Percentiles rank a stretch among this genome's conserved stretches.
Conservation (phyloP, 73 alveolate genomes). For the Stentor coeruleus region DNA sequence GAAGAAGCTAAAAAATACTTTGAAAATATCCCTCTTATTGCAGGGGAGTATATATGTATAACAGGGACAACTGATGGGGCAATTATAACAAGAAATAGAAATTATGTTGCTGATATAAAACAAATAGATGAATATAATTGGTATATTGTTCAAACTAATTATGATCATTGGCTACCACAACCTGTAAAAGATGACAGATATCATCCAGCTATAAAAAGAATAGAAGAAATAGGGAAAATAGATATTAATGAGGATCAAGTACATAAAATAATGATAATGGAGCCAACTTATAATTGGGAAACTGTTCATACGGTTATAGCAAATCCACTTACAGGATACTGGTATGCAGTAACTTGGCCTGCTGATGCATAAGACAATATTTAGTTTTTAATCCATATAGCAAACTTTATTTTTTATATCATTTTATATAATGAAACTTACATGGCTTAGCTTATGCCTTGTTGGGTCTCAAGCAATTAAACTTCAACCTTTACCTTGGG, state of each 20-base stretch:
- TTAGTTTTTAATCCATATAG: too few species aligned
- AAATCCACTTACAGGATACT: conserved; percentile 11
- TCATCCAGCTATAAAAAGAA: background rate
- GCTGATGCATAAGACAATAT: too few species aligned
- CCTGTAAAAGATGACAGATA: conserved; percentile 27
- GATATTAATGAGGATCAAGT: background rate
- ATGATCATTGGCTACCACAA: conserved; percentile 39
- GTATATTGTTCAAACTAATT: conserved; percentile 34
- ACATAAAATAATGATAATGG: background rate
- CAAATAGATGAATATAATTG: conserved; percentile 18
- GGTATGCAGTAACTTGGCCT: background rate
- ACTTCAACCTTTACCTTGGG: too few species aligned
- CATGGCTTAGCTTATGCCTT: too few species aligned
- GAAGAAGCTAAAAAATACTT: conserved; percentile 37
- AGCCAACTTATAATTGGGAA: background rate
- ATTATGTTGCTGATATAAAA: conserved; percentile 27
- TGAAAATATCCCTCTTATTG: conserved; percentile 27
- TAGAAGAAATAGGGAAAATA: background rate
- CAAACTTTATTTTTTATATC: too few species aligned
- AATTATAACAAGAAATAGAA: conserved; percentile 46
- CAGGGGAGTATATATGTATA: conserved; percentile 44
- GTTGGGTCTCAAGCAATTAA: too few species aligned
- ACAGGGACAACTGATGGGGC: conserved; percentile 57
- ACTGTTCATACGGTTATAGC: background rate
- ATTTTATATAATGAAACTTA: too few species aligned